Base-by-base conservation (phyloP, 257 asterid genomes). In the Fraxinus americana region DNA sequence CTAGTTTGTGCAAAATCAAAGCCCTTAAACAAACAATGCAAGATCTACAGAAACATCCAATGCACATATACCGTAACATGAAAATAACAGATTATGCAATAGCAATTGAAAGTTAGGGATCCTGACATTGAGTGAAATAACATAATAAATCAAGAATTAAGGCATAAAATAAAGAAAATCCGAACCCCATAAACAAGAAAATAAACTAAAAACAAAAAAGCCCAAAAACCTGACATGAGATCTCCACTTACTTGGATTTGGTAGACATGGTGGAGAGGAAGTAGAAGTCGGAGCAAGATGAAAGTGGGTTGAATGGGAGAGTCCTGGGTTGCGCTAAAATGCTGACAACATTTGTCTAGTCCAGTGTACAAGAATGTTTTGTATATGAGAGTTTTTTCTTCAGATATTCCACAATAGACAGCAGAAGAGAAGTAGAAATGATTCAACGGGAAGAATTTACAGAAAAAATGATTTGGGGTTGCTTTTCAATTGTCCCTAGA, bases 161-260 rank as follows among this genome's bases (percentile, higher is more conserved):
- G 19, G 9, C 69, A 63, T 10, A 3, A 63, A 61, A 61, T 25
- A 27, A 4, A 63, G 35, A 17, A 25, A 63, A 25, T 9, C 4
- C 35, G 36, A 10, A 63, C 32, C n/a, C 69, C 69, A 27, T 27
- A 76, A 12, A 11, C 48, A 27, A 43, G 75, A 76, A 68, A 79
- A 11, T 65, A 11, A 4, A 41, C 50, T 10, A 11, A 41, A 78
- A 68, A 81, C 84, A 75, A 83, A 23, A 82, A 83, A 81, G 84
- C 84, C 75, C 19, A 65, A 76, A 84, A 85, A 12, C 78, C 50
- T n/a, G 19, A 78, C 29, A 73, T 73, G 87, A 82, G 90, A 87
- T 87, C 91, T 86, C 68, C 41, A 85, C 96, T 90, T 80, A 94
- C 98, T 84, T 94, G 87, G 97, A 75, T 86, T 90, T 92, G 80